Conservation (phyloP, 1,284 basidiomycete species). For the Cystobasidiaceae sp. region DNA sequence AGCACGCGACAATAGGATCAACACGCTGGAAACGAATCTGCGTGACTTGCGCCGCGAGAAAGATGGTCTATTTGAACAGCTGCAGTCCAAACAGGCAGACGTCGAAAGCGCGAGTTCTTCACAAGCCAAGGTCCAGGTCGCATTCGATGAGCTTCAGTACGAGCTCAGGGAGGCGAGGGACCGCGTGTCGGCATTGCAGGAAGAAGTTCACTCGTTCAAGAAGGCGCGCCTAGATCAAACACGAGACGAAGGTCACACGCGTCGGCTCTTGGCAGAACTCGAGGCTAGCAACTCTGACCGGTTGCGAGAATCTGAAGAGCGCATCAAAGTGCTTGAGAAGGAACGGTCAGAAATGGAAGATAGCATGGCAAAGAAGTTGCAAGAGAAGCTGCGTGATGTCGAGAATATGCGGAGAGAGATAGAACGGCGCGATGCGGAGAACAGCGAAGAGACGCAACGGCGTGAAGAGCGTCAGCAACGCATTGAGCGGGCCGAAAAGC, state of each 20-base stretch:
- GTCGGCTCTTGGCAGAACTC: conserved; percentile 66
- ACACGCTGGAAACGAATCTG: conserved; percentile 63
- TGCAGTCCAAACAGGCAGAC: conserved; percentile 80
- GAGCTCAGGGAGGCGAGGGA: conserved; percentile 71
- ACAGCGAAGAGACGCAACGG: conserved; percentile 54
- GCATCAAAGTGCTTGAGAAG: conserved; percentile 58
- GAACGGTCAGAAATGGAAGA: conserved; percentile 74
- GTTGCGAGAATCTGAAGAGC: conserved; percentile 59
- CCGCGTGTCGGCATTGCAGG: conserved; percentile 24
- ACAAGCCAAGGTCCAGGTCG: conserved; percentile 12
- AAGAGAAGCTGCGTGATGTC: conserved; percentile 67
- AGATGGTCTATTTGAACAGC: conserved; percentile 69
- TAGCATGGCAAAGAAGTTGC: conserved; percentile 63
- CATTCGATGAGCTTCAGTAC: conserved; percentile 66
- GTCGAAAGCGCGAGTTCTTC: conserved; percentile 59
- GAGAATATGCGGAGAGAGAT: conserved; percentile 63
- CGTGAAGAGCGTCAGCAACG: conserved; percentile 59
- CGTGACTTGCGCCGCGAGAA: conserved; percentile 66
- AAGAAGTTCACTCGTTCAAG: conserved; percentile 45
- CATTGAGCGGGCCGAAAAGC: conserved; percentile 43
- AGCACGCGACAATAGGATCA: conserved; percentile 59
- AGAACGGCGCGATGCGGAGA: conserved; percentile 53
- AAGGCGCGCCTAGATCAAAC: conserved; percentile 31
- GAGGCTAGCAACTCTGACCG: conserved; percentile 71
- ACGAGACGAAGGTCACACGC: conserved; percentile 54